Evolutionary conservation across 805 yeast genomes (phyloP).

Genomic region (Pichia deserticola): DNA sequence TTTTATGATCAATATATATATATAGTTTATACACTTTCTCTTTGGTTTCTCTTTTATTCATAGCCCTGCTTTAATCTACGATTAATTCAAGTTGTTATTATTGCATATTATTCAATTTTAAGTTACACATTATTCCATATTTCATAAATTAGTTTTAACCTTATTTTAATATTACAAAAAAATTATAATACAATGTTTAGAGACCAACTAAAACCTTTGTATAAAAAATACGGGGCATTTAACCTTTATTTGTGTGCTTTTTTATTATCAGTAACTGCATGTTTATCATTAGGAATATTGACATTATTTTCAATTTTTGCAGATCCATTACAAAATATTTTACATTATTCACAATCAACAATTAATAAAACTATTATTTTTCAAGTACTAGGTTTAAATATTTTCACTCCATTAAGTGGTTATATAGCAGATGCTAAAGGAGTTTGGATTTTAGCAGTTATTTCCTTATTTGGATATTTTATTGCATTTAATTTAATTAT

Average conservation of each 20-base stretch:
- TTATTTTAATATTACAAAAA: too few species aligned
- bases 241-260: conserved; percentile 19
- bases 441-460: conserved; percentile 57
- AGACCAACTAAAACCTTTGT: conserved; percentile 4
- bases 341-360: conserved; percentile 55
- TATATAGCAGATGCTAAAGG: conserved; percentile 77
- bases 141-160: too few species aligned
- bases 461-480: conserved; percentile 53
- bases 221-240: conserved; percentile 18
- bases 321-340: conserved; percentile 49
- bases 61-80: too few species aligned
- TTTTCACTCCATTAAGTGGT: conserved; percentile 76
- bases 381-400: conserved; percentile 74
- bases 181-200: neutral
- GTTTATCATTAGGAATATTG: conserved; percentile 26
- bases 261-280: conserved; percentile 22
- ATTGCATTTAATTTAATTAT: conserved; percentile 56
- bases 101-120: too few species aligned
- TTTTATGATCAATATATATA: too few species aligned
- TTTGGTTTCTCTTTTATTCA: too few species aligned
- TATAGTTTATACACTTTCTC: too few species aligned
- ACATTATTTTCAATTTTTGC: conserved; percentile 54
- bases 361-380: conserved; percentile 67
- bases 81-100: too few species aligned
- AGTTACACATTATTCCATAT: too few species aligned